Percentiles rank a stretch among this genome's conserved stretches.
Conservation (phyloP, 768 basidiomycete species). For the Peribolospora kevripleyi region DNA sequence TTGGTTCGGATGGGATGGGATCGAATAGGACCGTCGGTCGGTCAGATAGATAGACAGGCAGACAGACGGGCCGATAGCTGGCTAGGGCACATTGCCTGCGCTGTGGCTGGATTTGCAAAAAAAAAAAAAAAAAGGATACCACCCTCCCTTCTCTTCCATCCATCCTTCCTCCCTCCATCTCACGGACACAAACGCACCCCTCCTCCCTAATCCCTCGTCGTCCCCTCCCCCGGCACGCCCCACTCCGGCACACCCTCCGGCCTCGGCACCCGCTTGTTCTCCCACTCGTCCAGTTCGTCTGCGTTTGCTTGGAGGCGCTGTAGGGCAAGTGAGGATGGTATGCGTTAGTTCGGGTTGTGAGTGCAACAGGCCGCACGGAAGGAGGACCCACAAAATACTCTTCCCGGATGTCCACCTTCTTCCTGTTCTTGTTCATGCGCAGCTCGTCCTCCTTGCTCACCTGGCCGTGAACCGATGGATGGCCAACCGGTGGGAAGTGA, state of each 20-base stretch:
- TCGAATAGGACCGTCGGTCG: too few species aligned
- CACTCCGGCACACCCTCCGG: constrained; percentile 79
- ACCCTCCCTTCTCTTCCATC: too few species aligned
- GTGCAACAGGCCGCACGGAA: not conserved
- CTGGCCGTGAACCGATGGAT: constrained; percentile 18
- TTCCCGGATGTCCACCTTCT: constrained; percentile 75
- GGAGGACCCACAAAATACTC: constrained; percentile 70
- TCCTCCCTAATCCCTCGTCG: too few species aligned
- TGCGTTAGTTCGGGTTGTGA: not conserved
- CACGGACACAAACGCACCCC: too few species aligned
- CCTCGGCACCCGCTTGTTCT: constrained; percentile 56
- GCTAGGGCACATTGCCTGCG: too few species aligned
- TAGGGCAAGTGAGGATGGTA: not conserved
- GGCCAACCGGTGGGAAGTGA: not conserved
- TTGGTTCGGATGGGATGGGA: too few species aligned
- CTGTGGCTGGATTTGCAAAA: too few species aligned
- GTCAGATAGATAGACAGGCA: too few species aligned
- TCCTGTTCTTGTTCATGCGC: constrained; percentile 39
- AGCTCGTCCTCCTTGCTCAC: constrained; percentile 57
- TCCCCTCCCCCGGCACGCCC: constrained; percentile 32
- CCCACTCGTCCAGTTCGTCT: constrained; percentile 44
- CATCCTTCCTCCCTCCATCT: too few species aligned
- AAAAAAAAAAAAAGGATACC: too few species aligned
- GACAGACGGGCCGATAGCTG: too few species aligned
- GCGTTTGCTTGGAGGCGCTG: constrained; percentile 40